Evolutionary conservation across 768 basidiomycete genomes (phyloP).

Genomic region (Boletus eberwhitei): DNA sequence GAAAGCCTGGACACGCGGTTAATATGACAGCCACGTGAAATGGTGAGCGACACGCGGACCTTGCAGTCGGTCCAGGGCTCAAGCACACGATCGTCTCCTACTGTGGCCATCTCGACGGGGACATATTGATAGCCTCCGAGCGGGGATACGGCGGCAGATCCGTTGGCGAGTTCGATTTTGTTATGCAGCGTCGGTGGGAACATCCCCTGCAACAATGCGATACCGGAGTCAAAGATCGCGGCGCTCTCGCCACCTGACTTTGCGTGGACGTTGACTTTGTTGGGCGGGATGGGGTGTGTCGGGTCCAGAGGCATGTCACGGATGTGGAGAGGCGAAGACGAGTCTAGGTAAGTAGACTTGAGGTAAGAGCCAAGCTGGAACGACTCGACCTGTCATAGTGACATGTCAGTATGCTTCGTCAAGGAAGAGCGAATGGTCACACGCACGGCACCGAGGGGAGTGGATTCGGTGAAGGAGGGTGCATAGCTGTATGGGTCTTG

Average conservation of each 20-base stretch:
- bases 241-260: conserved; percentile 80
- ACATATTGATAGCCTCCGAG: conserved; percentile 86
- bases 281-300: conserved; percentile 56
- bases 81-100: conserved; percentile 64
- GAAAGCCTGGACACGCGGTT: conserved; percentile 45
- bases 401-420: conserved; percentile 4
- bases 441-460: conserved; percentile 72
- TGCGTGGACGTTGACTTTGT: conserved; percentile 68
- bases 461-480: conserved; percentile 61
- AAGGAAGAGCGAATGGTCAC: background rate
- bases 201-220: conserved; percentile 78
- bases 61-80: conserved; percentile 74
- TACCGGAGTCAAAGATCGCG: conserved; percentile 79
- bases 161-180: conserved; percentile 74
- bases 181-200: conserved; percentile 74
- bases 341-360: conserved; percentile 64
- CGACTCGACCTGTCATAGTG: conserved; percentile 55
- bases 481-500: conserved; percentile 72
- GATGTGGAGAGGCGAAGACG: conserved; percentile 64
- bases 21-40: conserved; percentile 38
- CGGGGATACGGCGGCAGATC: conserved; percentile 66
- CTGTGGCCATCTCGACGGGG: conserved; percentile 56
- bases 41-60: conserved; percentile 29
- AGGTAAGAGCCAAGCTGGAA: conserved; percentile 59
- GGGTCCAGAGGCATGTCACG: conserved; percentile 62